Evolutionary conservation across 441 rosid genomes (phyloP), one percentile per base, ranked within the genome.

Genomic region (Bocquillonia castaneifolia): DNA sequence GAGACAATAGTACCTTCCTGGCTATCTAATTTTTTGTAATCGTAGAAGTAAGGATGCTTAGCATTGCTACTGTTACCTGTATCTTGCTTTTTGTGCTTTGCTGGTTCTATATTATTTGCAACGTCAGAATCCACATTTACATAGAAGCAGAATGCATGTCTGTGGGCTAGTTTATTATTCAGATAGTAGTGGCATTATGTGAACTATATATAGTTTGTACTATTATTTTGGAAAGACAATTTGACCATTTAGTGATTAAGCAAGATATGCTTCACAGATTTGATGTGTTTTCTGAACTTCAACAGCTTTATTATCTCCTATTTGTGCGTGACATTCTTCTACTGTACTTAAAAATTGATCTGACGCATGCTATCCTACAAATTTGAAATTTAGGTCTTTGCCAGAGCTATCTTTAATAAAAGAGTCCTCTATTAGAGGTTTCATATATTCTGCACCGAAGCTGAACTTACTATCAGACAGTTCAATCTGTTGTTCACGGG

Each of bases 361-460:
- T 79, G 34, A 56, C 51, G 13, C 44, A 23, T 72, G 47, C 39
- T 13, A 45, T 42, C 68, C 47, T 64, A 62, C 55, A n/a, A 17
- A 63, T 66, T 68, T 63, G 47, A 44, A 59, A 40, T 31, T 63
- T 74, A 91, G 97, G 80, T 88, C 91, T 67, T 73, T 93, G 81
- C 99, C 97, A 28, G 97, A 94, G 63, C 72, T 94, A 44, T 82
- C 83, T 20, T 67, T 87, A 29, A 45, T 94, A 53, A 91, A 80
- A 80, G 96, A 94, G 74, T 82, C 76, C 36, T 80, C 77, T 32
- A 76, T 88, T 25, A 84, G 86, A 84, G 96, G 96, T 51, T 86
- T 87, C 60, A 70, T 81, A 26, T 80, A 70, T 79, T 63, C 88
- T 51, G 69, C 80, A 18, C 80, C 86, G 39, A 87, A 75, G 67